These are phyloP conservation scores for Endoconidiophora polonica DNA, from an alignment of 2,329 filamentous ascomycete genomes.

Conservation along the genomic window DNA sequence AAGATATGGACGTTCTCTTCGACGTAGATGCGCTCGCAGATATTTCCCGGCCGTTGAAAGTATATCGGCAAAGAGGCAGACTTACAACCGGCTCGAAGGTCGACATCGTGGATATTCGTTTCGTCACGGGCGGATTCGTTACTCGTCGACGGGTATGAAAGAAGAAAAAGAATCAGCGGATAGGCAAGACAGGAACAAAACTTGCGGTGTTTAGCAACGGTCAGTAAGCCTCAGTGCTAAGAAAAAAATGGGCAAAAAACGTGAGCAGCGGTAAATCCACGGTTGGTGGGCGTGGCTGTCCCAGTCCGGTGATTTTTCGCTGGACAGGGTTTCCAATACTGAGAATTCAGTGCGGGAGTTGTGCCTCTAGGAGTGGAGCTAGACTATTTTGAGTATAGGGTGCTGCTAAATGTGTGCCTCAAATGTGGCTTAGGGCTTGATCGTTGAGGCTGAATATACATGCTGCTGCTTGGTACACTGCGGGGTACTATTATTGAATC, in stretches of 20 bases:
- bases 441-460: slow-evolving; percentile 1
- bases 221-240: slow-evolving; percentile 3
- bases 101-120: slow-evolving; percentile 40
- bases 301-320: neutral
- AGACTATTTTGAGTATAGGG: neutral
- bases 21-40: neutral
- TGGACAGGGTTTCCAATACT: neutral
- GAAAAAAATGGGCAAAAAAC: slow-evolving; percentile 10
- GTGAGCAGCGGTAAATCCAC: slow-evolving; percentile 8
- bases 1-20: too few relatives aligned
- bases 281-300: slow-evolving; percentile 12
- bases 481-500: neutral
- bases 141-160: slow-evolving; percentile 19
- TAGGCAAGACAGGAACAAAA: slow-evolving; percentile 11
- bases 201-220: slow-evolving; percentile 10
- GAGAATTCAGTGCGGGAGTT: slow-evolving; percentile 6
- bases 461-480: neutral
- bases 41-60: slow-evolving; percentile 1
- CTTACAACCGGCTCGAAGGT: slow-evolving; percentile 56
- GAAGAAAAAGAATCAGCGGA: slow-evolving; percentile 18
- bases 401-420: slow-evolving; percentile 4
- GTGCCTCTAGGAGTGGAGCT: slow-evolving; percentile 1
- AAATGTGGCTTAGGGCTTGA: slow-evolving; percentile 12
- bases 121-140: slow-evolving; percentile 19
- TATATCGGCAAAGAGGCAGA: slow-evolving; percentile 18